These are phyloP conservation scores for Leishmania major DNA, from an alignment of 208 protist genomes.

Conservation along the genomic window DNA sequence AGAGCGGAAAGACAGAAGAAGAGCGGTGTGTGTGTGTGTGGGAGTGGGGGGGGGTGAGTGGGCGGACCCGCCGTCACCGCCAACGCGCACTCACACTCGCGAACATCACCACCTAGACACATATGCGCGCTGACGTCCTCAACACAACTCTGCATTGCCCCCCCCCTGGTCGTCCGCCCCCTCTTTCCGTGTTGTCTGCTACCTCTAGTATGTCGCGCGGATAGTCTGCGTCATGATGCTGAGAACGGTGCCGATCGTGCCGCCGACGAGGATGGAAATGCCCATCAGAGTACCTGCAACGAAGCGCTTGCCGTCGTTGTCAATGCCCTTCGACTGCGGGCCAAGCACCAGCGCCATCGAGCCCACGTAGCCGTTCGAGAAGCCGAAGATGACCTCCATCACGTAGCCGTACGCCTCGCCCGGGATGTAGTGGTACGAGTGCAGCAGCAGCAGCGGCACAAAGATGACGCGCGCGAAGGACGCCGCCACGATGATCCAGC, in stretches of 20 bases:
- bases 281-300: conserved; percentile 63
- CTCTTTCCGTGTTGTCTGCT: not conserved
- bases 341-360: conserved; percentile 54
- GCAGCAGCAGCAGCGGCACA: conserved; percentile 56
- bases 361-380: conserved; percentile 62
- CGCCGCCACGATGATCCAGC: conserved; percentile 41
- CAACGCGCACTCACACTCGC: not conserved
- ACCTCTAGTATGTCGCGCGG: conserved; percentile 18
- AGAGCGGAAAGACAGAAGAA: no score
- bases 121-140: not conserved
- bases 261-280: conserved; percentile 54
- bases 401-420: conserved; percentile 48
- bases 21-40: no score
- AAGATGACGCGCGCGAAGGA: conserved; percentile 53
- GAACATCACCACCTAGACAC: not conserved
- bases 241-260: conserved; percentile 40
- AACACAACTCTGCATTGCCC: not conserved
- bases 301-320: conserved; percentile 48
- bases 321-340: conserved; percentile 35
- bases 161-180: not conserved
- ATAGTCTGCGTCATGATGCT: conserved; percentile 54
- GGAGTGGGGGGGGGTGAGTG: not conserved
- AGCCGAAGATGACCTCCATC: conserved; percentile 55
- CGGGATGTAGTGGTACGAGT: conserved; percentile 62
- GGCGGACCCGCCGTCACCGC: not conserved